A percentile compares a stretch with the other conserved stretches of the same genome.
These are phyloP conservation scores for Telfairia occidentalis DNA, from an alignment of 331 rosid species.

Conservation along the genomic window DNA sequence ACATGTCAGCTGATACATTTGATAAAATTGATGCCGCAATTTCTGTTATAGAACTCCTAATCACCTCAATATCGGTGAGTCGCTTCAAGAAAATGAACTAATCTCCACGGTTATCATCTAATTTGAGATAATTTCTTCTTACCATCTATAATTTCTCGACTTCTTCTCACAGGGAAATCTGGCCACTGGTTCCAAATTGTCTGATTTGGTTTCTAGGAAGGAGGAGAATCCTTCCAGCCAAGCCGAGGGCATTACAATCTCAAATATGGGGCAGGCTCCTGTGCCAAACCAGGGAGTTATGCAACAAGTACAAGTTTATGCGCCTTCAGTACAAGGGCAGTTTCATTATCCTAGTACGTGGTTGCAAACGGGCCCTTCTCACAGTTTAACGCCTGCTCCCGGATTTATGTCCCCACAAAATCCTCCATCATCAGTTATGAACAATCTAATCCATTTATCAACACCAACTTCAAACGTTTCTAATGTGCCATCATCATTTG, in stretches of 20 bases:
- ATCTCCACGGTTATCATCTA: background rate
- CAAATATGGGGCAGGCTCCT: slow-evolving; percentile 22
- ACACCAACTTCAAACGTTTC: slow-evolving; percentile 36
- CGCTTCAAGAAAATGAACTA: background rate
- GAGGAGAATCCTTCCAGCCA: slow-evolving; percentile 21
- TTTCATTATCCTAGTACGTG: slow-evolving; percentile 44
- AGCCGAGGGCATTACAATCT: slow-evolving; percentile 24
- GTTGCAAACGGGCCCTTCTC: slow-evolving; percentile 39
- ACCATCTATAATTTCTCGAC: slow-evolving; percentile 3
- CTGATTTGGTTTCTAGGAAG: slow-evolving; percentile 29
- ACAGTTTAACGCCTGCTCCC: slow-evolving; percentile 27
- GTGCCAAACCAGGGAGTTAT: slow-evolving; percentile 27
- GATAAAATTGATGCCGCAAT: slow-evolving; percentile 88
- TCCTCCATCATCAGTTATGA: slow-evolving; percentile 24
- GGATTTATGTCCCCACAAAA: slow-evolving; percentile 28
- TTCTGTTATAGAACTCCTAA: slow-evolving; percentile 65
- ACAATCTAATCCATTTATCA: slow-evolving; percentile 29
- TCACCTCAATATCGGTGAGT: slow-evolving; percentile 82
- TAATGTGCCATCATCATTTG: slow-evolving; percentile 34
- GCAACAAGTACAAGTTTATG: slow-evolving; percentile 29
- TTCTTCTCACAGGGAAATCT: slow-evolving; percentile 50
- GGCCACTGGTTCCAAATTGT: slow-evolving; percentile 30
- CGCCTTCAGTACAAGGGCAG: slow-evolving; percentile 33
- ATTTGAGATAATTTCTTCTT: background rate
- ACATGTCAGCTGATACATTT: slow-evolving; percentile 70